These are phyloP conservation scores for Teratosphaeria nubilosa DNA, from an alignment of 2,329 filamentous ascomycete genomes.

Conservation along the genomic window DNA sequence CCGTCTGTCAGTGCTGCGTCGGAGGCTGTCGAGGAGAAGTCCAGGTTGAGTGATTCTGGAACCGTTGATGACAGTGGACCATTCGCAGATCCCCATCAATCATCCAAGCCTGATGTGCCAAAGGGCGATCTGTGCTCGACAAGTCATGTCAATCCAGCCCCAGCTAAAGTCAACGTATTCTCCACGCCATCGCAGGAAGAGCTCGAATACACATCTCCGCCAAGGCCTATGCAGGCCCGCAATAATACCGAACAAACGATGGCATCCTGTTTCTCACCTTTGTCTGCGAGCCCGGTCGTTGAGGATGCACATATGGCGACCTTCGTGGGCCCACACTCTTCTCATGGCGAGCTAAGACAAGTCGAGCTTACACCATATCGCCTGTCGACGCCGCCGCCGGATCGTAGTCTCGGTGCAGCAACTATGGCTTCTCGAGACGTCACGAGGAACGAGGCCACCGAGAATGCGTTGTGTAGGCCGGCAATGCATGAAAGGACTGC, in stretches of 20 bases:
- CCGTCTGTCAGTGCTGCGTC: not conserved
- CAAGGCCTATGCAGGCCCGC: constrained; percentile 2
- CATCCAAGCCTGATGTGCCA: not conserved
- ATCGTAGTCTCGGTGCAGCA: constrained; percentile 7
- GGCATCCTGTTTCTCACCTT: constrained; percentile 16
- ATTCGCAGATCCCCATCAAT: not conserved
- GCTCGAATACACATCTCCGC: constrained; percentile 6
- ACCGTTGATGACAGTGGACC: not conserved
- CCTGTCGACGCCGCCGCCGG: constrained; percentile 10
- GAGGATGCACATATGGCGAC: constrained; percentile 20
- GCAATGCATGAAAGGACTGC: constrained; percentile 2
- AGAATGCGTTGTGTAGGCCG: constrained; percentile 6
- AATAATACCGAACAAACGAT: constrained; percentile 11
- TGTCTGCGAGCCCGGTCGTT: constrained; percentile 21
- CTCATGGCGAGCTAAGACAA: constrained; percentile 16
- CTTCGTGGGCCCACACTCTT: constrained; percentile 16
- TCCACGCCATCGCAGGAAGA: constrained; percentile 19
- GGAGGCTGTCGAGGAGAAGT: not conserved
- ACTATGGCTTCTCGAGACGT: constrained; percentile 8
- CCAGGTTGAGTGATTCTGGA: too few relatives aligned
- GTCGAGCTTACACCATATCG: constrained; percentile 13
- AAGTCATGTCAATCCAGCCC: not conserved
- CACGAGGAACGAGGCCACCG: constrained; percentile 1
- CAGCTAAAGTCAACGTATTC: constrained; percentile 9
- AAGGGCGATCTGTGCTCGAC: not conserved